Conservation (phyloP, 108 stramenopile genomes). For the Aurantiochytrium sp. region DNA sequence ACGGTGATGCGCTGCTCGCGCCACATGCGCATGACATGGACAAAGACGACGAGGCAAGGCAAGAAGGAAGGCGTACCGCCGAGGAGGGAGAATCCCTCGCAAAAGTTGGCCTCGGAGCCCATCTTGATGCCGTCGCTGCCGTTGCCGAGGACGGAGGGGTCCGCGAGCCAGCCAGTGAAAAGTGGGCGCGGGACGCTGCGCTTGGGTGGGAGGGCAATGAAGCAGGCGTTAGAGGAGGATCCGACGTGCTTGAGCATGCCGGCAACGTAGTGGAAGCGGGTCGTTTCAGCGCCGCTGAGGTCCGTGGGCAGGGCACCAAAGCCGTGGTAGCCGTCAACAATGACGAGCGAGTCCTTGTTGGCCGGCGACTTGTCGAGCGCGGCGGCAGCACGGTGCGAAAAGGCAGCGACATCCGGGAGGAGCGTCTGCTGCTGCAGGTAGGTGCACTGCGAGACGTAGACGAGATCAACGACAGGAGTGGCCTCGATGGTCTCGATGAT, state of each 20-base stretch:
- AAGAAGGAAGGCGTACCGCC: conserved; percentile 21
- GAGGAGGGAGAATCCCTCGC: background rate
- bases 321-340: conserved; percentile 32
- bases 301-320: conserved; percentile 26
- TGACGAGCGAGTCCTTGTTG: background rate
- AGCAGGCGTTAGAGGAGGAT: conserved; percentile 10
- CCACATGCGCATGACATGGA: conserved; percentile 27
- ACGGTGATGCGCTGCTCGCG: conserved; percentile 18
- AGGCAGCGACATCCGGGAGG: conserved; percentile 1
- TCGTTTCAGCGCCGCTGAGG: background rate
- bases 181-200: background rate
- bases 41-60: conserved; percentile 20
- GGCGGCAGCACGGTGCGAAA: background rate
- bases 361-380: background rate
- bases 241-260: conserved; percentile 34
- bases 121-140: conserved; percentile 22
- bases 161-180: conserved; percentile 29
- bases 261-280: conserved; percentile 15
- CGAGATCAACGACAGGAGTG: background rate
- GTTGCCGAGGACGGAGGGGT: background rate
- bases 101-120: background rate
- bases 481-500: background rate
- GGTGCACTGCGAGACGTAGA: conserved; percentile 27
- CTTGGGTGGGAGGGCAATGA: background rate
- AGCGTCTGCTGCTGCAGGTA: conserved; percentile 25